Evolutionary conservation across 1,284 basidiomycete species (phyloP), one percentile per base, ranked within the genome.

Genomic region (Marasmius oreades): DNA sequence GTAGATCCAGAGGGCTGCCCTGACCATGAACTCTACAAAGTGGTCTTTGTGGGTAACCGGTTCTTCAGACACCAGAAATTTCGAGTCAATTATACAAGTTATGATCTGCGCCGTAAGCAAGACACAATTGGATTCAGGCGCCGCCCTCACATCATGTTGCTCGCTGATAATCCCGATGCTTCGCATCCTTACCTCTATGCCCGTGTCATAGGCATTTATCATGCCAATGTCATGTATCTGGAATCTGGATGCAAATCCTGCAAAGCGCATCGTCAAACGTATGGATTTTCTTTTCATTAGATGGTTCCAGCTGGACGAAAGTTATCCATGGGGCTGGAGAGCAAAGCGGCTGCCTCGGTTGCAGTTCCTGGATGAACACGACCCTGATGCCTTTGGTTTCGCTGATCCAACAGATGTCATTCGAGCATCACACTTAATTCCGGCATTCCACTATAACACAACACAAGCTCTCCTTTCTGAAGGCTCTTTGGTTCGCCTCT

Each of bases 141-240:
- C 22, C 59, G 63, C 55, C 52, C 61, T 18, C 57, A 66, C 28
- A 55, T 66, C 22, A 65, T 67, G 56, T 46, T 66, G 14, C 56
- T 59, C 18, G 24, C 52, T 20, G 26, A 53, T 34, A 56, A 44
- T 10, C 37, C 16, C 8, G 14, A n/a, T 55, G 12, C 36, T 12
- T 37, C 36, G 12, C 31, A 70, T 48, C 66, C 66, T 0, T 76
- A 69, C 55, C 70, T 67, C 68, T 78, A 75, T 62, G 70, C 68
- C 0, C 57, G 59, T 0, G 62, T 78, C 0, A 45, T 75, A 22
- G 65, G 68, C 0, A 66, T 76, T 2, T 74, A 67, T 52, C 73
- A 76, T 52, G 63, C 60, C 8, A 59, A 63, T 11, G 62, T 74
- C 8, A 26, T 47, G 45, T 22, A 47, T 26, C 3, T 24, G 18